A percentile compares a stretch with the other conserved stretches of the same genome.
phyloP scores from a whole-genome alignment of 2,329 filamentous ascomycete species.

The Chalaropsis ovoidea region DNA sequence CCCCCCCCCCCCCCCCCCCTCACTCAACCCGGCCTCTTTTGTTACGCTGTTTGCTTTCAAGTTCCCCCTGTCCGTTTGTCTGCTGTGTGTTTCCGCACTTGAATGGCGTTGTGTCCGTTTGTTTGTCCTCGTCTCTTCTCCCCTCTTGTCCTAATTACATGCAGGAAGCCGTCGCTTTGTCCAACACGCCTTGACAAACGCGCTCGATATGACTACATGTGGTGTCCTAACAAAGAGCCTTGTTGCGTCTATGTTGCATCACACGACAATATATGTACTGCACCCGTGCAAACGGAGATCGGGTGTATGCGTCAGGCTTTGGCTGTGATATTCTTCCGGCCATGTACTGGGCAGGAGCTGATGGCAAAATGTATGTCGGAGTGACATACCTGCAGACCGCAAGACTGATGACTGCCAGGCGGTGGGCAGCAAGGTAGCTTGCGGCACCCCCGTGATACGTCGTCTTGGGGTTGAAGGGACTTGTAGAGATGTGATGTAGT shows the following conservation, averaged over 20 bases:
- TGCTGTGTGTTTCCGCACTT: background rate
- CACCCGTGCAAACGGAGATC: background rate
- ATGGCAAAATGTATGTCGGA: background rate
- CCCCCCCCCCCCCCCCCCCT: background rate
- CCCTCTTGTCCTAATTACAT: background rate
- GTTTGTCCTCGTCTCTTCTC: background rate
- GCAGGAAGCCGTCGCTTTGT: background rate
- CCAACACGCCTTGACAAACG: conserved; percentile 1
- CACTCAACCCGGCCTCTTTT: background rate
- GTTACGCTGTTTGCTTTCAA: conserved; percentile 3
- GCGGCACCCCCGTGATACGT: background rate
- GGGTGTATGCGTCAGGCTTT: background rate
- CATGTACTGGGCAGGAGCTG: background rate
- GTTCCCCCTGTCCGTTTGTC: conserved; percentile 2
- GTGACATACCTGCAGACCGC: background rate
- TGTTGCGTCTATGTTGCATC: background rate
- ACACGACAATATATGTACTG: background rate
- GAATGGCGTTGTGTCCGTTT: conserved; percentile 6
- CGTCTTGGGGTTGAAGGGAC: background rate
- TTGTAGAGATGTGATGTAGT: background rate
- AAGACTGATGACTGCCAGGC: background rate
- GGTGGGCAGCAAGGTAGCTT: background rate
- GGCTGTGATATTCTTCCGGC: background rate
- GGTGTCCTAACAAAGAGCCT: background rate
- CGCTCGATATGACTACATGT: background rate